Conservation (phyloP, 225 moss, liverwort and hornwort species). For the Thuidium tamariscinum region DNA sequence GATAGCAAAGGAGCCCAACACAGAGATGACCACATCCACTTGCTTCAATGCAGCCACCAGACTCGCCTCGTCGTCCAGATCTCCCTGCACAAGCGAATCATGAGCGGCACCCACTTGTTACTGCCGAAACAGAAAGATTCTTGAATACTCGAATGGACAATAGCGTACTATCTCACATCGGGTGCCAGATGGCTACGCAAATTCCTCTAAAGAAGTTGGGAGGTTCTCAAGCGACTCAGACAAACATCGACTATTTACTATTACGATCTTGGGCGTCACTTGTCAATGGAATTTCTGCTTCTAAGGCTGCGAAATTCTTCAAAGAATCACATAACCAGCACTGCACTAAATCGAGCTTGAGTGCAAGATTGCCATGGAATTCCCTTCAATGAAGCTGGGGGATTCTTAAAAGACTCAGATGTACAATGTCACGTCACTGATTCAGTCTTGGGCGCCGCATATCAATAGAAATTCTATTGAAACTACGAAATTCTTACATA, state of each 20-base stretch:
- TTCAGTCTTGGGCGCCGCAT: background rate
- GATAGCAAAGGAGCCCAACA: background rate
- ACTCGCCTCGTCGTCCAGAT: background rate
- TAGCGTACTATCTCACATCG: no score
- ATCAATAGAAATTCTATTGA: background rate
- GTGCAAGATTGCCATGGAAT: background rate
- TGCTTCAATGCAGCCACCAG: slow-evolving; percentile 8
- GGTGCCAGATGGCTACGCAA: background rate
- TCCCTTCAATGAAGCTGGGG: no score
- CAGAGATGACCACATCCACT: slow-evolving; percentile 12
- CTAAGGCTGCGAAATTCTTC: background rate
- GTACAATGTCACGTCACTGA: background rate
- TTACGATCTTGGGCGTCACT: background rate
- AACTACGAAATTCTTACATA: no score
- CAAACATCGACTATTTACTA: no score
- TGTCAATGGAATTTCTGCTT: no score
- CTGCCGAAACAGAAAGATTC: background rate
- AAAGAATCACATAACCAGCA: background rate
- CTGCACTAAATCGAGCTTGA: background rate
- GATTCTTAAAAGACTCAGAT: background rate
- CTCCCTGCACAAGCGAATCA: background rate
- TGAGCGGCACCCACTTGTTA: background rate
- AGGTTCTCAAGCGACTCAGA: no score
- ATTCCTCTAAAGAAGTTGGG: background rate
- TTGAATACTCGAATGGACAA: background rate